A percentile compares a stretch with the other conserved stretches of the same genome.
Evolutionary conservation across 495 filamentous ascomycete species (phyloP).

Genomic region (Penicillium manginii): DNA sequence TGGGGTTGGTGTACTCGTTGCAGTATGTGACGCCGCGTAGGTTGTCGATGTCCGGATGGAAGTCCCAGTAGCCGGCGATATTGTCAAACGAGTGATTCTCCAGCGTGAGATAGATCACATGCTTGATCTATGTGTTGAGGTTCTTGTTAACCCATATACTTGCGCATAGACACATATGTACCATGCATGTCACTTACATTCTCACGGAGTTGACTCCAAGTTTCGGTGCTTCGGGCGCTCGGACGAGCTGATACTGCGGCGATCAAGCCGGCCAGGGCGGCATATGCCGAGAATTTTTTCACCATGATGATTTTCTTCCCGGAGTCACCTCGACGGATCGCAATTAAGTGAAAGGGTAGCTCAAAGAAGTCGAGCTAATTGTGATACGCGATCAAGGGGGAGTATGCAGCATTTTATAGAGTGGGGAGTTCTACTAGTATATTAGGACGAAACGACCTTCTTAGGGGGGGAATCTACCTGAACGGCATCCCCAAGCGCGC

Average conservation of each 20-base stretch:
- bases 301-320: constrained; percentile 17
- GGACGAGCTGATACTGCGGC: constrained; percentile 22
- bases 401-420: constrained; percentile 8
- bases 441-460: neutral
- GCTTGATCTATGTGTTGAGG: constrained; percentile 40
- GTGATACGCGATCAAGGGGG: constrained; percentile 2
- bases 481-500: constrained; percentile 4
- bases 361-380: neutral
- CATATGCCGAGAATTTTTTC: constrained; percentile 20
- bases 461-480: neutral
- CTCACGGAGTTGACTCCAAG: constrained; percentile 33
- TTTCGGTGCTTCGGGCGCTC: constrained; percentile 14
- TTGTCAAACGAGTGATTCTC: constrained; percentile 54
- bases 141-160: neutral
- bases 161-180: neutral
- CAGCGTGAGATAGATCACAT: constrained; percentile 49
- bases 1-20: constrained; percentile 48
- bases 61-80: constrained; percentile 49
- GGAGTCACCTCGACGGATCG: neutral
- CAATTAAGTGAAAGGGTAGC: neutral
- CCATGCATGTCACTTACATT: constrained; percentile 26
- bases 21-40: constrained; percentile 40
- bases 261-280: constrained; percentile 20
- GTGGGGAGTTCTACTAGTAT: neutral
- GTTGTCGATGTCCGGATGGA: constrained; percentile 45